phyloP scores from a whole-genome alignment of 805 yeast genomes.

The Metschnikowia anglica region DNA sequence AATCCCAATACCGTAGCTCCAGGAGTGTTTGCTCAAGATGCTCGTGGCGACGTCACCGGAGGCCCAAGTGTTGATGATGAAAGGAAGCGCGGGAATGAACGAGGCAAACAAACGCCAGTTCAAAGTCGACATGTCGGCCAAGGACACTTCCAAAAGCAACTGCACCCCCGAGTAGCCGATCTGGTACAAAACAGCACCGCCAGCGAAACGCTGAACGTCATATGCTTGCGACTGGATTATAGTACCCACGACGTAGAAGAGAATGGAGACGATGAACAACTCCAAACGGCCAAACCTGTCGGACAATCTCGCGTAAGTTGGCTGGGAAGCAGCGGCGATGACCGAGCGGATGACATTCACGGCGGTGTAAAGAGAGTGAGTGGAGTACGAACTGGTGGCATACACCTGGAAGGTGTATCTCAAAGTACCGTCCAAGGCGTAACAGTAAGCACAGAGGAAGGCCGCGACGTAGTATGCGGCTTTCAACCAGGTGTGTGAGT shows the following conservation, averaged over 20 bases:
- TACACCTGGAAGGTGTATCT: conserved; percentile 50
- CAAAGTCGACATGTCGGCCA: conserved; percentile 66
- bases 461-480: conserved; percentile 46
- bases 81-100: conserved; percentile 68
- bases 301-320: conserved; percentile 60
- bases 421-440: conserved; percentile 55
- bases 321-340: conserved; percentile 65
- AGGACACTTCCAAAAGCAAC: conserved; percentile 53
- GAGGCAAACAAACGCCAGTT: conserved; percentile 70
- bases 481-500: conserved; percentile 28
- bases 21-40: conserved; percentile 52
- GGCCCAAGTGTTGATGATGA: conserved; percentile 76
- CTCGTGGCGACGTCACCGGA: conserved; percentile 54
- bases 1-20: conserved; percentile 68
- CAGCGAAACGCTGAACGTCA: conserved; percentile 58
- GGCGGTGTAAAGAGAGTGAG: conserved; percentile 58
- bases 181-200: conserved; percentile 53
- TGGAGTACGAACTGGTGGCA: conserved; percentile 54
- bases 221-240: conserved; percentile 61
- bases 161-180: conserved; percentile 62
- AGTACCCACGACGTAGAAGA: conserved; percentile 63
- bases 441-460: conserved; percentile 57
- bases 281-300: conserved; percentile 68
- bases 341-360: conserved; percentile 58
- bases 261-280: conserved; percentile 46